Evolutionary conservation across 306 rosid species (phyloP), one percentile per base, ranked within the genome.

Genomic region (Cicer pinnatifidum): DNA sequence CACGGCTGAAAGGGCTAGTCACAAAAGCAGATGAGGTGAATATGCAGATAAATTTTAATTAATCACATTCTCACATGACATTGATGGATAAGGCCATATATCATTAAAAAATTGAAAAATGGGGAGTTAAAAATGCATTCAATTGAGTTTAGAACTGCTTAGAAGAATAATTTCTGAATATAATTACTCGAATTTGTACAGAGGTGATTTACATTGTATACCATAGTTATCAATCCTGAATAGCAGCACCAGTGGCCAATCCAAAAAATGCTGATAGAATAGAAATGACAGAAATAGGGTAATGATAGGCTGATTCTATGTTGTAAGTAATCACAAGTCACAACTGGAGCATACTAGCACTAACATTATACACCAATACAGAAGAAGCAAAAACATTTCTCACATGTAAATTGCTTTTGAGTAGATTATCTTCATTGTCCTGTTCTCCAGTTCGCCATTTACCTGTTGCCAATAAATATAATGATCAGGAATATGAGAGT

Each of bases 331-430:
- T 33, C 51, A 41, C 51, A 41, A 64, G 35, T 33, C 37, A 41
- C 51, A 41, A 41, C 10, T 16, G 50, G 15, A 41, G 16, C 15
- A 66, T 44, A 66, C 54, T 20, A 45, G 40, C 19, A 12, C 19
- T 39, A 66, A 44, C 48, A 46, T 7, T 66, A 44, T 44, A 43
- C 6, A 44, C 41, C 20, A 66, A 44, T 0, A 45, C 16, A 48
- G 15, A 43, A 37, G 57, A 67, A 58, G 69, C 13, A 71, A 11
- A 75, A 83, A 6, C 23, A 33, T 23, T 47, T 45, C 86, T 85
- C 73, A 85, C 86, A 72, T 54, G 82, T 50, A 50, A 67, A 56
- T 80, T 64, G 28, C 54, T 58, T 43, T 13, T 37, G 44, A 15
- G 28, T 1, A 7, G 39, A 58, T 50, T 81, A 68, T 16, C 75